These are phyloP conservation scores for Euphorbia schlechtendalii DNA, from an alignment of 441 rosid genomes.

Conservation along the genomic window DNA sequence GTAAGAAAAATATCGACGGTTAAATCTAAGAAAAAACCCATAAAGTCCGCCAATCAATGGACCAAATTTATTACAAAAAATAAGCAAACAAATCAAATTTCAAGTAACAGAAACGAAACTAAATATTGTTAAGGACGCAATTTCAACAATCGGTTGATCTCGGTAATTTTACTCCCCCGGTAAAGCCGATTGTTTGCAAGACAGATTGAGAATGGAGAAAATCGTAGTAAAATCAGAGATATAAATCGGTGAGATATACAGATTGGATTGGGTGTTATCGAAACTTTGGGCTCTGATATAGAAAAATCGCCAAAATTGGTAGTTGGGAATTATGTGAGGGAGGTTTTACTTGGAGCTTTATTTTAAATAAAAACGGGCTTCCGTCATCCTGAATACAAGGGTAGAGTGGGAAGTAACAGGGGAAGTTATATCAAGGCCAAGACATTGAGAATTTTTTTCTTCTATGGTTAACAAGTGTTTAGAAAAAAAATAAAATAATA, in stretches of 20 bases:
- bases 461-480: no score
- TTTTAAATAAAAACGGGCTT: not conserved
- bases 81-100: no score
- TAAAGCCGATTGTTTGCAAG: not conserved
- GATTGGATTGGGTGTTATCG: not conserved
- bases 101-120: no score
- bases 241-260: not conserved
- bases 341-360: slow-evolving; percentile 1
- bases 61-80: not conserved
- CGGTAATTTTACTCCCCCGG: not conserved
- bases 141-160: not conserved
- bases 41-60: slow-evolving; percentile 20
- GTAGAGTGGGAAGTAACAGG: not conserved
- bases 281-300: not conserved
- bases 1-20: not conserved
- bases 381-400: not conserved
- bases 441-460: no score
- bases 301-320: not conserved
- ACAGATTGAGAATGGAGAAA: no score
- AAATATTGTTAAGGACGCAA: not conserved
- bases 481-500: no score
- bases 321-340: not conserved
- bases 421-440: no score
- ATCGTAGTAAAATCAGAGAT: not conserved
- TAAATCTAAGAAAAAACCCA: slow-evolving; percentile 23